These are phyloP conservation scores for Diaporthe batatas DNA, from an alignment of 2,329 filamentous ascomycete species.

Conservation along the genomic window DNA sequence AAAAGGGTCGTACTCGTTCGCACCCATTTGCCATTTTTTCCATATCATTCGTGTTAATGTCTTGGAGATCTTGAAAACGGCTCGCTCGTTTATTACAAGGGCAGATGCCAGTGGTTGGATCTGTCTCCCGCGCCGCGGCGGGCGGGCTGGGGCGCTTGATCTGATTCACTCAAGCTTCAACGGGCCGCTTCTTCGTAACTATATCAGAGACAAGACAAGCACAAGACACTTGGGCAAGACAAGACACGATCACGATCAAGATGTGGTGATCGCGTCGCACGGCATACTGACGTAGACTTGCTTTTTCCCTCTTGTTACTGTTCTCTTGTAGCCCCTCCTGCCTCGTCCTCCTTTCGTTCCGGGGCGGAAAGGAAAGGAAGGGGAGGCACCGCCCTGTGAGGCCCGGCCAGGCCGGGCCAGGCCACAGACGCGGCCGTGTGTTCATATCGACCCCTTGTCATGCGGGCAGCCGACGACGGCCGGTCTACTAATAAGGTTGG, in stretches of 20 bases:
- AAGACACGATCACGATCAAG: constrained; percentile 10
- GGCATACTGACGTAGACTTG: background rate
- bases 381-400: background rate
- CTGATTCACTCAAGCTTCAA: constrained; percentile 17
- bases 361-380: background rate
- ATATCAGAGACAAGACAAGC: constrained; percentile 13
- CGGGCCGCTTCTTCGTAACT: constrained; percentile 13
- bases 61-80: background rate
- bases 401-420: background rate
- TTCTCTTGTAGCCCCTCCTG: too few species aligned
- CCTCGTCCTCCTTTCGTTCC: background rate
- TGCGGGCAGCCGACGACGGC: background rate
- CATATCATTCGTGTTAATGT: too few species aligned
- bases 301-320: background rate
- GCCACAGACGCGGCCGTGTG: background rate
- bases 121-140: too few species aligned
- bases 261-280: constrained; percentile 13
- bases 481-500: background rate
- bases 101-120: too few species aligned
- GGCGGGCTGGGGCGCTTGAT: background rate
- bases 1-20: background rate
- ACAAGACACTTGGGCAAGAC: too few species aligned
- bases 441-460: background rate
- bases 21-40: too few species aligned
- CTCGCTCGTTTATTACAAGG: background rate